Base-by-base conservation (phyloP, 2,329 filamentous ascomycete species). In the Ambrosiella xylebori region DNA sequence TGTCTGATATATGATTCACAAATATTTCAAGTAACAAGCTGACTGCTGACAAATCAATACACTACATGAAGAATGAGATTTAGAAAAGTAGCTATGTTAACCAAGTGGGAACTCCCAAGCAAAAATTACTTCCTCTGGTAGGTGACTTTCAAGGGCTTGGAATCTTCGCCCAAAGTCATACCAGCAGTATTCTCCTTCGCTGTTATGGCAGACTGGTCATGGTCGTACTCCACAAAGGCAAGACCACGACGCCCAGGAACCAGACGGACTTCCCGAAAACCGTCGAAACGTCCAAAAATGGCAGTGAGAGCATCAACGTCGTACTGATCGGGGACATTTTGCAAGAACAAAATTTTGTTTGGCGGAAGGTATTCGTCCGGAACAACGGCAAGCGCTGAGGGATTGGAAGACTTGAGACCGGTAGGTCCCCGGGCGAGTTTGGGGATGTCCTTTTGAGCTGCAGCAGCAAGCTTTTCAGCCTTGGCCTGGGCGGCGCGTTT, bases 291-390 rank as follows among this genome's bases (percentile, higher is more conserved):
- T 55, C 82, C 81, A 71, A 97, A 98, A 62, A 97, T 82, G 38
- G 78, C 76, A 0, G 82, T 85, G 57, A 98, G 79, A 27, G 77
- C 80, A 63, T 95, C 89, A 65, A 87, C 81, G 68, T 86, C 86
- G 71, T 86, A 88, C 63, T 88, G 86, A 62, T 91, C 87, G 7
- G 93, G 90, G 40, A 98, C 72, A 65, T 97, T 91, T 73, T 94
- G 88, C 61, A 97, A 75, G 73, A 97, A 95, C 40, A 98, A 79
- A 64, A 89, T 95, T 74, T 95, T 96, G 79, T 97, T 97, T 40
- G 93, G 91, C 3, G 91, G 91, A 3, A 97, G 80, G 70, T 95
- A 97, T 72, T 98, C 93, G 78, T 97, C 93, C n/a, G 90, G 89
- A 15, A 97, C 84, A 58, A 89, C 84, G 9, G 85, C 77, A 2